Percentiles rank a stretch among this genome's conserved stretches.
phyloP scores from a whole-genome alignment of 495 filamentous ascomycete genomes.

The Lasiosphaeria hispida region DNA sequence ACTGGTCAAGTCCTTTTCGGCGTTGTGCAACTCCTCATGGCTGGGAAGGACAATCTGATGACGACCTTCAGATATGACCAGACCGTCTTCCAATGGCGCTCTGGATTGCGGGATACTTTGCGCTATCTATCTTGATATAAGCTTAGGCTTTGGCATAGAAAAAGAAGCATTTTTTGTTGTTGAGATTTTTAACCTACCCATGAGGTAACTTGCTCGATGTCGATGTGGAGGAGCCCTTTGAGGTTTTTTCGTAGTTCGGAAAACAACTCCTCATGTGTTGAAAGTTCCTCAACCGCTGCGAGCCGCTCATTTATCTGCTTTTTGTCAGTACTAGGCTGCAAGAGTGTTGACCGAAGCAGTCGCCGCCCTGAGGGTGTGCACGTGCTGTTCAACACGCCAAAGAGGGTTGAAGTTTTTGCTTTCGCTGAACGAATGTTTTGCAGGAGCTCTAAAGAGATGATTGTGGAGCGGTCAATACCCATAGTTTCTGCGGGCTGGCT shows the following conservation, averaged over 20 bases:
- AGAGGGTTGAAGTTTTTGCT: slow-evolving; percentile 73
- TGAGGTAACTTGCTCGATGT: slow-evolving; percentile 21
- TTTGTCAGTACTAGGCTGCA: slow-evolving; percentile 82
- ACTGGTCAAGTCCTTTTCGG: slow-evolving; percentile 26
- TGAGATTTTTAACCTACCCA: slow-evolving; percentile 14
- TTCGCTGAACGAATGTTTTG: slow-evolving; percentile 75
- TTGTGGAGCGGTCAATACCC: slow-evolving; percentile 88
- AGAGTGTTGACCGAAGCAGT: slow-evolving; percentile 73
- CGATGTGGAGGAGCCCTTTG: slow-evolving; percentile 20
- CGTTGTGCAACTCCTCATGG: slow-evolving; percentile 21
- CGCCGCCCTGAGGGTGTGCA: slow-evolving; percentile 84
- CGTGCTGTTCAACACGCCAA: slow-evolving; percentile 80
- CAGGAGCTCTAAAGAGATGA: slow-evolving; percentile 81
- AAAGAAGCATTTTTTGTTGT: too few relatives aligned
- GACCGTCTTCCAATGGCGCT: slow-evolving; percentile 15
- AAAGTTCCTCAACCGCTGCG: slow-evolving; percentile 82
- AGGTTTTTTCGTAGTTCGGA: slow-evolving; percentile 65
- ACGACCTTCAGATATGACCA: slow-evolving; percentile 17
- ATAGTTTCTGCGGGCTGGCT: slow-evolving; percentile 88
- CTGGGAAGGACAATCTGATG: slow-evolving; percentile 54
- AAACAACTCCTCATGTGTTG: slow-evolving; percentile 84
- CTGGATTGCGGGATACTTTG: neutral
- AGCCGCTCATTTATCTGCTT: slow-evolving; percentile 62
- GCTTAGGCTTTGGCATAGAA: neutral
- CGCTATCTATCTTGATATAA: neutral